Percentiles rank a stretch among this genome's conserved stretches.
Evolutionary conservation across 306 rosid species (phyloP).

Genomic region (Mimosa pudica): DNA sequence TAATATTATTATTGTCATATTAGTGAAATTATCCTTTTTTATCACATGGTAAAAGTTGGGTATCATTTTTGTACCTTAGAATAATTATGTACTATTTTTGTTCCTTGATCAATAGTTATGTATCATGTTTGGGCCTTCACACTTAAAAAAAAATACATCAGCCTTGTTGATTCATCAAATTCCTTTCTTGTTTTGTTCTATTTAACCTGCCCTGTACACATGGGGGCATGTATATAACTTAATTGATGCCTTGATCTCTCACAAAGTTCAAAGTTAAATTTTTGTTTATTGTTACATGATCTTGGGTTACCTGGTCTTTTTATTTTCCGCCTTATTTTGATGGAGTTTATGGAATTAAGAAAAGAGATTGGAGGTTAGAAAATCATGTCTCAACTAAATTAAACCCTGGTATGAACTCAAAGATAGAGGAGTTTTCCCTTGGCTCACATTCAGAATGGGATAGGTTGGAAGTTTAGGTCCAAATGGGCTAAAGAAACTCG

Average conservation of each 20-base stretch:
- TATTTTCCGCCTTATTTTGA: background rate
- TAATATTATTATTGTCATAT: too few relatives aligned
- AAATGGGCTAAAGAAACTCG: background rate
- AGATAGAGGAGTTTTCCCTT: background rate
- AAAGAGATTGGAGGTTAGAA: background rate
- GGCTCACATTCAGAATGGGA: background rate
- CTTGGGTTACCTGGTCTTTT: background rate
- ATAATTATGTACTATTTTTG: too few relatives aligned
- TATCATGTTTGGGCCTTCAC: background rate
- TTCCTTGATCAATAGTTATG: too few relatives aligned
- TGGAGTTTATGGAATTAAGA: background rate
- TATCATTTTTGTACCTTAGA: too few relatives aligned
- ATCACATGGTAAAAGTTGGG: too few relatives aligned
- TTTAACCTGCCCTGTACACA: constrained; percentile 37
- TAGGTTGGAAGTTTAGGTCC: background rate
- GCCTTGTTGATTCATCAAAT: constrained; percentile 57
- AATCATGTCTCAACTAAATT: background rate
- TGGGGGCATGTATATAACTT: constrained; percentile 64
- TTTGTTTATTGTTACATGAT: background rate
- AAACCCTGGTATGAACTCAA: background rate
- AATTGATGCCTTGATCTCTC: constrained; percentile 47
- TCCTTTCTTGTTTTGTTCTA: constrained; percentile 43
- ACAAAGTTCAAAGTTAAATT: constrained; percentile 34
- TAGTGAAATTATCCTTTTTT: too few relatives aligned
- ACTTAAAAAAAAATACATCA: constrained; percentile 30